phyloP scores from a whole-genome alignment of 129 eudicot species.

The Lonicera japonica region DNA sequence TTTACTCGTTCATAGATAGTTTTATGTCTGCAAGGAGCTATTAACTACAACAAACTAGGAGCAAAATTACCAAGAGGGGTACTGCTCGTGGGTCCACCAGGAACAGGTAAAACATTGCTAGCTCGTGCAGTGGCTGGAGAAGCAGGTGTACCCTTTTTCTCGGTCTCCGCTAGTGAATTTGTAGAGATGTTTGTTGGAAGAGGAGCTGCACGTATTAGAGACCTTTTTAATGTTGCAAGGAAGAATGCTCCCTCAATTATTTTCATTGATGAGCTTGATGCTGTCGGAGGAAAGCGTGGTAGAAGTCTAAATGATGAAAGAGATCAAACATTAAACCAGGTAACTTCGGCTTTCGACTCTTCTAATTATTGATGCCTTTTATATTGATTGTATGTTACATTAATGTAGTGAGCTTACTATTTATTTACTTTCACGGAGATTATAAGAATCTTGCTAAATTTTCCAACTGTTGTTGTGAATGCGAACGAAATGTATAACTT shows the following conservation, averaged over 20 bases:
- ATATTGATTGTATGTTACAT: too few species aligned
- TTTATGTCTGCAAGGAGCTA: slow-evolving; percentile 82
- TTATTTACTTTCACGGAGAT: too few species aligned
- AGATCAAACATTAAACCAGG: slow-evolving; percentile 97
- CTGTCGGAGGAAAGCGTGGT: slow-evolving; percentile 98
- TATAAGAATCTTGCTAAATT: too few species aligned
- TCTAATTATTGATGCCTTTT: too few species aligned
- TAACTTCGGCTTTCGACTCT: too few species aligned
- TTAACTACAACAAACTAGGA: slow-evolving; percentile 80
- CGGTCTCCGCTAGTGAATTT: slow-evolving; percentile 97
- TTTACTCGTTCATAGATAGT: slow-evolving; percentile 54
- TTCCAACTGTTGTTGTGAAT: too few species aligned
- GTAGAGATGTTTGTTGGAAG: slow-evolving; percentile 98
- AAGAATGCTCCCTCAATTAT: slow-evolving; percentile 87
- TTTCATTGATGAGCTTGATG: slow-evolving; percentile 96
- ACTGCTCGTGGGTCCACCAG: slow-evolving; percentile 95
- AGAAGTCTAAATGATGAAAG: slow-evolving; percentile 99
- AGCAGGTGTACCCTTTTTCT: slow-evolving; percentile 95
- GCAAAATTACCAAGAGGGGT: slow-evolving; percentile 96
- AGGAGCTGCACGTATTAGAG: slow-evolving; percentile 98
- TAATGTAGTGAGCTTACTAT: too few species aligned
- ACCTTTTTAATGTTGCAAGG: slow-evolving; percentile 84
- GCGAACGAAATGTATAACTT: too few species aligned
- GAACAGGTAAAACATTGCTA: slow-evolving; percentile 89
- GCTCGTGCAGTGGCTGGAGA: slow-evolving; percentile 99